Evolutionary conservation across 129 eudicot genomes (phyloP).

Genomic region (Smallanthus sonchifolius): DNA sequence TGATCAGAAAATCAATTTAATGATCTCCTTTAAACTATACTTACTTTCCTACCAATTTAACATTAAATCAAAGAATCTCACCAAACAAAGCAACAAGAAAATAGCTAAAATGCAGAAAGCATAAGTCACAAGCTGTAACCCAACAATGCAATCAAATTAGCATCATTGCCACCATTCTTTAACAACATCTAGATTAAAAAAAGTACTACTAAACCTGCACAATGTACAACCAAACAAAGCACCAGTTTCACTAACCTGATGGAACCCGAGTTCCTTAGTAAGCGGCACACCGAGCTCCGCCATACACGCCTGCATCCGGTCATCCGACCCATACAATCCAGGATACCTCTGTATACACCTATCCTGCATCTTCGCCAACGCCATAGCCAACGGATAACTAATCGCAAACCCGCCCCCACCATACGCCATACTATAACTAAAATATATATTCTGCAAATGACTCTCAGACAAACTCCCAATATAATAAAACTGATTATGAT

Average conservation of each 20-base stretch:
- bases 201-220: slow-evolving; percentile 4
- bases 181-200: neutral
- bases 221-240: slow-evolving; percentile 17
- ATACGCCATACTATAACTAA: slow-evolving; percentile 87
- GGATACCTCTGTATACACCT: slow-evolving; percentile 88
- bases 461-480: slow-evolving; percentile 86
- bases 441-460: slow-evolving; percentile 87
- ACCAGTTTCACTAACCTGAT: slow-evolving; percentile 55
- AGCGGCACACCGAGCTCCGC: slow-evolving; percentile 98
- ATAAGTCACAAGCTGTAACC: neutral
- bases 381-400: slow-evolving; percentile 82
- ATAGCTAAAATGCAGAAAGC: neutral
- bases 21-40: neutral
- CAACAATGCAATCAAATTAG: neutral
- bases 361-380: slow-evolving; percentile 82
- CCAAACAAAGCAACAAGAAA: neutral
- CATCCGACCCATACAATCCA: slow-evolving; percentile 85
- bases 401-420: slow-evolving; percentile 99
- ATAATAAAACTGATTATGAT: slow-evolving; percentile 77
- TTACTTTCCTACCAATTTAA: neutral
- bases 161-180: neutral
- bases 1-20: neutral
- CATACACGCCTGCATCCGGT: slow-evolving; percentile 98
- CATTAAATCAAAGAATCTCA: neutral
- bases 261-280: slow-evolving; percentile 90